These are phyloP conservation scores for Mortierella sp. DNA, from an alignment of 371 early-diverging fungal genomes.

Conservation along the genomic window DNA sequence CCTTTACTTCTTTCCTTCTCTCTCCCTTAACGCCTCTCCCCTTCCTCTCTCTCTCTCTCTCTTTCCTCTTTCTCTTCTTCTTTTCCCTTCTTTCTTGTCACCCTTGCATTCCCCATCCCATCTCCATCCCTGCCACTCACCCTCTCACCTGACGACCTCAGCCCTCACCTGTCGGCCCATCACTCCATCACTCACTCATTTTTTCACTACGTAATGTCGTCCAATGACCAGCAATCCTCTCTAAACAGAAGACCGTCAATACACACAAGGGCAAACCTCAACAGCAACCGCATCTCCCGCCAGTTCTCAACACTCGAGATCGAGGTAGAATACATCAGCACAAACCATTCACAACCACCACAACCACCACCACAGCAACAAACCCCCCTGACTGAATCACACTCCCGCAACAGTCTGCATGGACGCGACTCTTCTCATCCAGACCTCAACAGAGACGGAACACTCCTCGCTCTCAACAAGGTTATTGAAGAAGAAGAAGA, in stretches of 20 bases:
- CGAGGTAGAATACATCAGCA: conserved; percentile 52
- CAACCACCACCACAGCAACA: not conserved
- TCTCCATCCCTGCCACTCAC: too few relatives aligned
- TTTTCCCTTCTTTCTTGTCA: not conserved
- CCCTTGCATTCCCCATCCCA: too few relatives aligned
- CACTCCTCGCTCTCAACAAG: not conserved
- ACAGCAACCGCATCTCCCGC: conserved; percentile 20
- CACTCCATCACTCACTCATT: not conserved
- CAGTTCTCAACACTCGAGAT: conserved; percentile 44
- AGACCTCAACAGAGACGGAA: conserved; percentile 1
- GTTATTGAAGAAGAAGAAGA: conserved; percentile 29
- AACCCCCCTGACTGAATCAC: not conserved
- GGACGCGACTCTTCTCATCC: not conserved
- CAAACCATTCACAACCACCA: conserved; percentile 6
- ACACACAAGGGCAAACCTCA: conserved; percentile 14
- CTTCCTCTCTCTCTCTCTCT: not conserved
- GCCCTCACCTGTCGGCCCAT: too few relatives aligned
- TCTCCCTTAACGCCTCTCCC: not conserved
- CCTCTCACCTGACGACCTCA: too few relatives aligned
- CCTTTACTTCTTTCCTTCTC: not conserved
- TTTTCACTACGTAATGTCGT: conserved; percentile 20
- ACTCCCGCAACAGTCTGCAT: not conserved
- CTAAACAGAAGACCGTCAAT: conserved; percentile 37
- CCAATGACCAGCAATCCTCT: conserved; percentile 2
- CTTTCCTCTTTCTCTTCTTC: not conserved